Evolutionary conservation across 2,329 filamentous ascomycete species (phyloP).

Genomic region (Penicillium sp.): DNA sequence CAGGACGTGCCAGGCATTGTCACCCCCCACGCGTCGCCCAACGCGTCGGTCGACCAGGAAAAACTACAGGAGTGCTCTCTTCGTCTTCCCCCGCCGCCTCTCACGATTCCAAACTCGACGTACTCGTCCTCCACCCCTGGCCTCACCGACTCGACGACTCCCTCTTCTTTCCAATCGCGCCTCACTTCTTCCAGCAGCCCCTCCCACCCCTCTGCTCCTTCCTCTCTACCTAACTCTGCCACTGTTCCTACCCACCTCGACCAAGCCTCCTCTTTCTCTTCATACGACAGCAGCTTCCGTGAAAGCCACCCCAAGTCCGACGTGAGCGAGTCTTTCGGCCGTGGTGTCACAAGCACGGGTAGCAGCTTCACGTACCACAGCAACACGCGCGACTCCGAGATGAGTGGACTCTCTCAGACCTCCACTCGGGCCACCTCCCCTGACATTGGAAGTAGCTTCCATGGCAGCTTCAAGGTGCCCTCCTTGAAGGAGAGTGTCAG

Average conservation of each 20-base stretch:
- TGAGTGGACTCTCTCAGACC: slow-evolving; percentile 75
- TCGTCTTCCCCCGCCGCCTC: slow-evolving; percentile 49
- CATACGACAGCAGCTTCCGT: slow-evolving; percentile 38
- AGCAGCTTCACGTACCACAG: slow-evolving; percentile 78
- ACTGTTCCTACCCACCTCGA: slow-evolving; percentile 32
- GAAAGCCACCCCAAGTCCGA: slow-evolving; percentile 38
- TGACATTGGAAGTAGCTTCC: slow-evolving; percentile 61
- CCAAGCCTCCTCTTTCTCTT: slow-evolving; percentile 33
- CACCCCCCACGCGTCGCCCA: slow-evolving; percentile 25
- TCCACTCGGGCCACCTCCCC: slow-evolving; percentile 90
- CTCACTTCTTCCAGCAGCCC: slow-evolving; percentile 30
- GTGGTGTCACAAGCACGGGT: slow-evolving; percentile 74
- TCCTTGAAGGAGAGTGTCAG: slow-evolving; percentile 71
- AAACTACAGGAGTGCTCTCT: slow-evolving; percentile 35
- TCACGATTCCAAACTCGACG: slow-evolving; percentile 46
- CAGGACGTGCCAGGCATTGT: slow-evolving; percentile 19
- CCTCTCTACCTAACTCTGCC: slow-evolving; percentile 31
- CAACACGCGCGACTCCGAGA: slow-evolving; percentile 73
- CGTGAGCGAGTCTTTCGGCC: slow-evolving; percentile 51
- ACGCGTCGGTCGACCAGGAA: slow-evolving; percentile 19
- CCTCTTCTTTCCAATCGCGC: slow-evolving; percentile 50
- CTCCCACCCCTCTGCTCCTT: slow-evolving; percentile 30
- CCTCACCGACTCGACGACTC: slow-evolving; percentile 42
- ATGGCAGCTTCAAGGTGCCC: slow-evolving; percentile 57
- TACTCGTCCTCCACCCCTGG: slow-evolving; percentile 38